Conservation (phyloP, 2,329 filamentous ascomycete species). For the Lomentospora prolificans region DNA sequence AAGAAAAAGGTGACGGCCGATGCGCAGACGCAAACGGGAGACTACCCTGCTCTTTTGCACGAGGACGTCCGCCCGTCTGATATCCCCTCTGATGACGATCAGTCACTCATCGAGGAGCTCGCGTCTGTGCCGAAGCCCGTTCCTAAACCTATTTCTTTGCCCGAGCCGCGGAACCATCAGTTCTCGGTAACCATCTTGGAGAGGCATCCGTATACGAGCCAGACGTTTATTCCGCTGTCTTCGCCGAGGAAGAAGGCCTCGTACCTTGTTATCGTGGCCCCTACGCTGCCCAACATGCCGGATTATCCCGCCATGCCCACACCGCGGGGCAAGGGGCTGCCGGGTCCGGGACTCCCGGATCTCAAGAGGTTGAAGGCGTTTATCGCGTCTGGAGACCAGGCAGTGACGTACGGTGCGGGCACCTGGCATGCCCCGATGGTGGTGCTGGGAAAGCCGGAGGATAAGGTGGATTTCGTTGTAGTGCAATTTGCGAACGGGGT, state of each 20-base stretch:
- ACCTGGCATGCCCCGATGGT: slow-evolving; percentile 98
- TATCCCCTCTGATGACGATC: not conserved
- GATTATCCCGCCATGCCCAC: slow-evolving; percentile 15
- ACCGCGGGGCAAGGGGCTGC: slow-evolving; percentile 28
- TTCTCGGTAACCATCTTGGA: slow-evolving; percentile 69
- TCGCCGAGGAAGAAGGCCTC: slow-evolving; percentile 28
- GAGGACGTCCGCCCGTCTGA: not conserved
- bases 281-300: slow-evolving; percentile 46
- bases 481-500: slow-evolving; percentile 83
- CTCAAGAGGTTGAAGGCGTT: slow-evolving; percentile 63
- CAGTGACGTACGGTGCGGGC: slow-evolving; percentile 82
- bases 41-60: not conserved
- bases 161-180: slow-evolving; percentile 16
- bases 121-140: not conserved
- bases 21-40: not conserved
- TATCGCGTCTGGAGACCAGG: slow-evolving; percentile 65
- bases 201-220: slow-evolving; percentile 85
- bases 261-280: slow-evolving; percentile 85
- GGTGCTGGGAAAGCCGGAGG: slow-evolving; percentile 52
- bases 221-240: slow-evolving; percentile 78
- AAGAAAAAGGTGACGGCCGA: not conserved
- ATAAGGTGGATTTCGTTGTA: slow-evolving; percentile 75
- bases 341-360: slow-evolving; percentile 61
- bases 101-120: not conserved
- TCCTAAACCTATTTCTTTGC: slow-evolving; percentile 10